phyloP scores from a whole-genome alignment of 441 rosid species.

The Populus trichocarpa region DNA sequence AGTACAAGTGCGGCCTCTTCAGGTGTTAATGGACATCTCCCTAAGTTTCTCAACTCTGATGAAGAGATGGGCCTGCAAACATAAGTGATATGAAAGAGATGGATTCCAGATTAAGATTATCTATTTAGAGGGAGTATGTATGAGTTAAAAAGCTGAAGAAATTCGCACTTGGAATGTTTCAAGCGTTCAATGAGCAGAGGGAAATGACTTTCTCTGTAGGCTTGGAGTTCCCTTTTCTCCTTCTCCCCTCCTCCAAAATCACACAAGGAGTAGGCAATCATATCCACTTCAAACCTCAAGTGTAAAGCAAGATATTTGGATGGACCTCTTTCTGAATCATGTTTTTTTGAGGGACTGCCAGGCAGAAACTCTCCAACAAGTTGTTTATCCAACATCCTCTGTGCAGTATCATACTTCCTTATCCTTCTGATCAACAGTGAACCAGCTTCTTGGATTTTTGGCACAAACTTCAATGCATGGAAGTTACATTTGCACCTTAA shows the following conservation, averaged over 20 bases:
- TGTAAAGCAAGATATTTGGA: conserved; percentile 79
- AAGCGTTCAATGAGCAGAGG: conserved; percentile 70
- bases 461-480: conserved; percentile 74
- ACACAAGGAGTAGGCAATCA: conserved; percentile 93
- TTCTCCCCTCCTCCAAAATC: conserved; percentile 84
- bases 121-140: not conserved
- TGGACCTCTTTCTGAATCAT: conserved; percentile 26
- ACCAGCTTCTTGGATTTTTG: conserved; percentile 70
- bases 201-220: conserved; percentile 82
- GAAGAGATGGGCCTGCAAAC: conserved; percentile 50
- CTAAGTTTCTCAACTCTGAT: conserved; percentile 60
- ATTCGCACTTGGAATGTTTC: conserved; percentile 48
- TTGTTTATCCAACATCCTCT: conserved; percentile 55
- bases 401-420: conserved; percentile 43
- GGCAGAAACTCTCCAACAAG: conserved; percentile 57
- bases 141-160: conserved; percentile 2
- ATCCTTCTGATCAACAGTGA: conserved; percentile 67
- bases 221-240: conserved; percentile 74
- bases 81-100: conserved; percentile 8
- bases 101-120: not conserved
- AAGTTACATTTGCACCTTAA: conserved; percentile 95
- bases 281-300: conserved; percentile 89
- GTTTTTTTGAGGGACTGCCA: conserved; percentile 20
- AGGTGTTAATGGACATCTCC: conserved; percentile 93
- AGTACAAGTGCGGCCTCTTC: conserved; percentile 93